Base-by-base conservation (phyloP, 305 asterid species). In the Fraxinus albicans region DNA sequence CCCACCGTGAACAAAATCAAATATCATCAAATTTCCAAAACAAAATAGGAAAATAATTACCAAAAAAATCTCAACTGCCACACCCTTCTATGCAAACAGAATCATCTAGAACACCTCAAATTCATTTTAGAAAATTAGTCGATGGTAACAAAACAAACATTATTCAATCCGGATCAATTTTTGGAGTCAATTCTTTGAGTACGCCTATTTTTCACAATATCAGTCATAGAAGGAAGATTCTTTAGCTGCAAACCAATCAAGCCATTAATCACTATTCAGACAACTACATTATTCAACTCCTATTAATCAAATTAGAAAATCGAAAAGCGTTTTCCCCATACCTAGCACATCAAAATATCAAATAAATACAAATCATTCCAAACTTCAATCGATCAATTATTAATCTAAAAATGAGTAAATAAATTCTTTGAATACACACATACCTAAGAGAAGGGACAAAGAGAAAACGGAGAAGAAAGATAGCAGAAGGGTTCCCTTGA, bases 191-290 rank as follows among this genome's bases (percentile, higher is more conserved):
- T 25, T 25, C 27, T 25, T 25, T 25, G 27, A 25, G 27, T 25
- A 25, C 27, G 27, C 27, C 27, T 25, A 25, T 25, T 25, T 25
- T 25, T 25, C 27, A 25, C 27, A 25, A 25, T 25, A 25, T 25
- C 86, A 82, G 92, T 91, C 94, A 95, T 83, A 21, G 91, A 79
- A 34, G 97, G 98, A 81, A 95, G 96, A 77, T 89, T 92, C 87
- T 95, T 97, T 88, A 94, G 86, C 98, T 93, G 92, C 80, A 89
- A 21, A 34, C n/a, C 34, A 40, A 85, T 31, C 17, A 81, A 82
- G 80, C 72, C 72, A 63, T 63, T 63, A 21, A 63, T 23, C 72
- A 63, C 72, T 8, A 17, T 63, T 23, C 29, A 63, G 25, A 7
- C 13, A 63, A 23, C 72, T 8, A 17, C 67, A n/a, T n/a, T 36